Conservation (phyloP, 2,329 filamentous ascomycete species). For the Apiospora marii region DNA sequence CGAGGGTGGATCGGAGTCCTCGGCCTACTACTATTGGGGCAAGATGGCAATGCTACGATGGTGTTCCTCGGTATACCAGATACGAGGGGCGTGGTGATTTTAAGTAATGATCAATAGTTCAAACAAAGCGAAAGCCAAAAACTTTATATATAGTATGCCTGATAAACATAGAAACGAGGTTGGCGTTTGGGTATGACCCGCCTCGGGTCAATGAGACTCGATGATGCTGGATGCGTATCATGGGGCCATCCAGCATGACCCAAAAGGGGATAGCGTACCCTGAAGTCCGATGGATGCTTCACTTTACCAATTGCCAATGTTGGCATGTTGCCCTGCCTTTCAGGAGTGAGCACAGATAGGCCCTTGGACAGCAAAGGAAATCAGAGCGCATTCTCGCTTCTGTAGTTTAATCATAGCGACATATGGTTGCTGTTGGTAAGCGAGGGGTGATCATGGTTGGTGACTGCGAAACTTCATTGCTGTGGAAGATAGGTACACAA, state of each 20-base stretch:
- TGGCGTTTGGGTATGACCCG: not conserved
- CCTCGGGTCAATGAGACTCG: slow-evolving; percentile 5
- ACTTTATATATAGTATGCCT: not conserved
- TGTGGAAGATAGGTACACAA: not conserved
- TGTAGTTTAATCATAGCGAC: not conserved
- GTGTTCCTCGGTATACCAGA: not conserved
- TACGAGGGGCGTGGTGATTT: not conserved
- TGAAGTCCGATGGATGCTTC: slow-evolving; percentile 1
- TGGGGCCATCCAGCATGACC: not conserved
- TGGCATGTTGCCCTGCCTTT: not conserved
- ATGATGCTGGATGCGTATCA: slow-evolving; percentile 21
- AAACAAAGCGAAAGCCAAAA: not conserved
- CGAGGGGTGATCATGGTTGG: not conserved
- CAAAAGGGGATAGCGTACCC: slow-evolving; percentile 1
- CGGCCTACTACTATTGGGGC: slow-evolving; percentile 8
- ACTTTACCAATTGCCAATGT: not conserved
- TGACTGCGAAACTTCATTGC: not conserved
- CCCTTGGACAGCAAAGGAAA: not conserved
- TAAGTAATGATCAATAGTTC: not conserved
- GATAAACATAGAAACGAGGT: not conserved
- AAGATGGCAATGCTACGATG: slow-evolving; percentile 9
- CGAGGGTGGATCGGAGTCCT: not conserved
- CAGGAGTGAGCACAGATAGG: not conserved
- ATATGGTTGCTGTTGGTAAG: not conserved
- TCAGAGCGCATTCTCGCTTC: not conserved